These are phyloP conservation scores for Raffaelea albimanens DNA, from an alignment of 2,329 filamentous ascomycete species.

Conservation along the genomic window DNA sequence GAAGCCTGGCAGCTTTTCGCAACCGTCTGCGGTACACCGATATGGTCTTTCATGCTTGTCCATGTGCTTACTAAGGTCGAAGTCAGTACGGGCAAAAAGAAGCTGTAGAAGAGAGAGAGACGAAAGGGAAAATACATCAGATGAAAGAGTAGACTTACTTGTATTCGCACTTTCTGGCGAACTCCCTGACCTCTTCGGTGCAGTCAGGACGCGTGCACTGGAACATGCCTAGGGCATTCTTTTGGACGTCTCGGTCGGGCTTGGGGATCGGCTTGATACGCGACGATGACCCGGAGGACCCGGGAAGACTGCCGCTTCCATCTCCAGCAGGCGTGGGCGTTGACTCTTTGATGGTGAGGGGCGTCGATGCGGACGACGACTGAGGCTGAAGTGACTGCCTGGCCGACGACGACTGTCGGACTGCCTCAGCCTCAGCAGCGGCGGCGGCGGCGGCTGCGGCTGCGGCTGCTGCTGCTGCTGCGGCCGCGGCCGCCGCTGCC, in stretches of 20 bases:
- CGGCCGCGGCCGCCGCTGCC: conserved; percentile 8
- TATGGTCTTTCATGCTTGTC: conserved; percentile 95
- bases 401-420: background rate
- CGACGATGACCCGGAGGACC: conserved; percentile 9
- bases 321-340: conserved; percentile 1
- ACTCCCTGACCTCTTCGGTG: conserved; percentile 52
- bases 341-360: background rate
- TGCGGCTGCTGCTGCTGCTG: conserved; percentile 11
- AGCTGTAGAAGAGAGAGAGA: background rate
- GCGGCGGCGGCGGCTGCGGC: conserved; percentile 7
- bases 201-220: conserved; percentile 66
- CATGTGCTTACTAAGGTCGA: conserved; percentile 74
- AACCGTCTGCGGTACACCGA: conserved; percentile 71
- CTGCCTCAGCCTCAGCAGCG: background rate
- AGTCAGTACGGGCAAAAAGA: background rate
- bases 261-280: conserved; percentile 48
- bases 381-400: background rate
- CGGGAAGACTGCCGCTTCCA: background rate
- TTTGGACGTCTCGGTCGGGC: conserved; percentile 45
- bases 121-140: background rate
- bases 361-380: background rate
- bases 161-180: conserved; percentile 85
- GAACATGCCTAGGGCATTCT: conserved; percentile 66
- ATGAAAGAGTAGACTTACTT: conserved; percentile 54
- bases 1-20: conserved; percentile 86